phyloP scores from a whole-genome alignment of 805 yeast species.

The Naumovozyma baii region DNA sequence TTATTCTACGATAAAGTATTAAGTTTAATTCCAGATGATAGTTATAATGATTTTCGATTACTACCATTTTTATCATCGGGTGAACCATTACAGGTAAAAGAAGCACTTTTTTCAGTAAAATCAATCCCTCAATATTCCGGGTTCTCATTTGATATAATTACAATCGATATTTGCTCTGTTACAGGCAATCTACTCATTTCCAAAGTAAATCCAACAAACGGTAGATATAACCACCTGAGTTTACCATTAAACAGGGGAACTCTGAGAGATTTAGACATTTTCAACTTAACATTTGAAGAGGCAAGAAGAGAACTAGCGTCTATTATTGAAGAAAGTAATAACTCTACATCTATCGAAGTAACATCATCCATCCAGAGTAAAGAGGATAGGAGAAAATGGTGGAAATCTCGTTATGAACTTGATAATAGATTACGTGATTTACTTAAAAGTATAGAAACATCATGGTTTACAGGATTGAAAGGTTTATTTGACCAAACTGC shows the following conservation, averaged over 20 bases:
- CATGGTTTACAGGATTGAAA: conserved; percentile 72
- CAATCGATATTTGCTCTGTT: conserved; percentile 49
- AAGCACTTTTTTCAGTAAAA: not conserved
- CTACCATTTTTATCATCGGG: conserved; percentile 3
- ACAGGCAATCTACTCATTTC: conserved; percentile 52
- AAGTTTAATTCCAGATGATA: conserved; percentile 8
- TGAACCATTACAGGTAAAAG: too few relatives aligned
- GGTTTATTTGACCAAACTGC: conserved; percentile 44
- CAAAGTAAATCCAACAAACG: conserved; percentile 29
- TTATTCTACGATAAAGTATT: conserved; percentile 17
- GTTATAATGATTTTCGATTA: conserved; percentile 8
- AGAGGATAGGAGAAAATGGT: conserved; percentile 65
- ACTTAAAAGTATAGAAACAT: conserved; percentile 46
- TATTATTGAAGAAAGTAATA: conserved; percentile 54
- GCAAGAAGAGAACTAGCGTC: conserved; percentile 38
- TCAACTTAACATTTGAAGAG: conserved; percentile 34
- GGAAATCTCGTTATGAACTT: conserved; percentile 55
- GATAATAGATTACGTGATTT: conserved; percentile 48
- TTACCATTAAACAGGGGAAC: conserved; percentile 50
- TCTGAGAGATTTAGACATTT: conserved; percentile 37
- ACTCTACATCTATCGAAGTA: conserved; percentile 44
- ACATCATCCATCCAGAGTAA: conserved; percentile 45
- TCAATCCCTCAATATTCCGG: not conserved
- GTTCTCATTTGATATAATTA: conserved; percentile 31
- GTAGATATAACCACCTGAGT: conserved; percentile 40